These are phyloP conservation scores for Sphaerulina musiva DNA, from an alignment of 2,329 filamentous ascomycete species.

Conservation along the genomic window DNA sequence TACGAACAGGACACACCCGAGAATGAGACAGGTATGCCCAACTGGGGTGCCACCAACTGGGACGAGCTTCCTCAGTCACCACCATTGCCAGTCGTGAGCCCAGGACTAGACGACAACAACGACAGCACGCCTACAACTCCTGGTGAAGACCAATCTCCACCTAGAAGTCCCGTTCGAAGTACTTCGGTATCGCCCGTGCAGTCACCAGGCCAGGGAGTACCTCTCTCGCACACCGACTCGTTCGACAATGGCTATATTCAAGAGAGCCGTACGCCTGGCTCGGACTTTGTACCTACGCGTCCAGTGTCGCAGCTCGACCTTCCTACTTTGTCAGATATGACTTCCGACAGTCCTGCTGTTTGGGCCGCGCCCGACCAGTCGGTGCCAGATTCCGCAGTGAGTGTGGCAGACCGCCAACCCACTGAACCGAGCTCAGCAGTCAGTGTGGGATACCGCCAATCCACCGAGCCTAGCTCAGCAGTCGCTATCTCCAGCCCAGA, in stretches of 20 bases:
- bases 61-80: not conserved
- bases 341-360: not conserved
- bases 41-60: slow-evolving; percentile 1
- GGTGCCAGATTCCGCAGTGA: not conserved
- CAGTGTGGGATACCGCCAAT: not conserved
- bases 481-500: slow-evolving; percentile 3
- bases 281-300: slow-evolving; percentile 12
- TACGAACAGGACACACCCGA: not conserved
- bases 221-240: slow-evolving; percentile 5
- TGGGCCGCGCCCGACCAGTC: not conserved
- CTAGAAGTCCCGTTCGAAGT: slow-evolving; percentile 2
- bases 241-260: not conserved
- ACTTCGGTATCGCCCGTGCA: slow-evolving; percentile 1
- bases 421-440: slow-evolving; percentile 2
- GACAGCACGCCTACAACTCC: slow-evolving; percentile 7
- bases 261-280: slow-evolving; percentile 10
- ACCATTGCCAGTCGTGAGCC: slow-evolving; percentile 3
- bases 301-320: slow-evolving; percentile 14
- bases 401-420: not conserved
- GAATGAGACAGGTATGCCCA: not conserved
- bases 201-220: slow-evolving; percentile 2
- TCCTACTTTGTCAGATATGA: slow-evolving; percentile 8
- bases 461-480: slow-evolving; percentile 1
- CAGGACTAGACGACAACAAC: slow-evolving; percentile 9
- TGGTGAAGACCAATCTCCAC: not conserved